Evolutionary conservation across 495 filamentous ascomycete genomes (phyloP), one percentile per base, ranked within the genome.

Genomic region (Glutinoglossum americanum): DNA sequence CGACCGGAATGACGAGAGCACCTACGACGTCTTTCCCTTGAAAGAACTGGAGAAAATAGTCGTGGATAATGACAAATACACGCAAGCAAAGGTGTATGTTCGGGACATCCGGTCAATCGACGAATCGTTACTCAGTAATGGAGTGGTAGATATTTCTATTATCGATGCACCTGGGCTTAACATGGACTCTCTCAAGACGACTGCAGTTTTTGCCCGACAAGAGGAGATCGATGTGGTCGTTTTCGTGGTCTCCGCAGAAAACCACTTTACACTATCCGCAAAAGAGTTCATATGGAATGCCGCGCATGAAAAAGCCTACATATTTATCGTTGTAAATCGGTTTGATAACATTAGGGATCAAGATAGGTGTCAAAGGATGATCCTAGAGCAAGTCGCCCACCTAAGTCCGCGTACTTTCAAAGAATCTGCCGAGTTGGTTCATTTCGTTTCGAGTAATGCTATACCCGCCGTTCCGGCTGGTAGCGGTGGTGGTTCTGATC

Each of bases 141-240:
- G 92, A 21, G 89, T 96, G 1, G 89, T 98, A 44, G 93, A 98
- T 67, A 98, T 98, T 67, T 89, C 90, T 6, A 75, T 98, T 54
- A 98, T 97, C 62, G 92, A 98, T 67, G 93, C 92, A 0, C 92
- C 92, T 8, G 92, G 92, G 35, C 74, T 98, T 55, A 98, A 98
- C 69, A 85, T 82, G 53, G 93, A 97, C 64, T 95, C 89, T 0
- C 76, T 94, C 33, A 96, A 96, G 70, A 98, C 92, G 0, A 97
- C 92, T 0, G 92, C 93, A 8, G 82, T 96, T 11, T 98, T 97
- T 69, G 92, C 92, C 28, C 76, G 92, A 41, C 90, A 98, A 68
- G 92, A 97, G 67, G 92, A 98, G 69, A 97, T 98, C 59, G 92
- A 98, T 68, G 92, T 98, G 4, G 93, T 98, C 23, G 92, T 98